Base-by-base conservation (phyloP, 1,284 basidiomycete genomes). In the Butyriboletus appendiculatus region DNA sequence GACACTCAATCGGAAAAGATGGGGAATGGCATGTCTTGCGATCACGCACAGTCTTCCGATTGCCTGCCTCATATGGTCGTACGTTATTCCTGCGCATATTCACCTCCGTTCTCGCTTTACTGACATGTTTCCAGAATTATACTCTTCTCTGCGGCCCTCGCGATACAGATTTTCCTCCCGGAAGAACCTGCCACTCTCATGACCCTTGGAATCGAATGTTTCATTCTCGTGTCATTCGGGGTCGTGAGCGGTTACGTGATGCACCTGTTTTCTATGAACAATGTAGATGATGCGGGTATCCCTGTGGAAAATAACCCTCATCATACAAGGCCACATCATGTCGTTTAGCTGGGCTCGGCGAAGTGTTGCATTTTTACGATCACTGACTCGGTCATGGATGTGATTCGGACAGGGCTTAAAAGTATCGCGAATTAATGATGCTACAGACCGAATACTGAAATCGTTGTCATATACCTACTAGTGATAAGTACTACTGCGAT, bases 11-110 rank as follows among this genome's bases (percentile, higher is more conserved):
- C 42, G 40, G 40, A 49, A 30, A 16, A 55, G 32, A 10, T 20
- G 16, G 0, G 62, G 61, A 9, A 59, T 63, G 46, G 35, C 45
- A 1, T 45, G 45, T 11, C 40, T 64, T 33, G 48, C 59, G 2
- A 51, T 57, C n/a, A 59, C 56, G 2, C 62, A 64, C 32, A 51
- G 59, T 40, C 50, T 64, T 15, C 62, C 59, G 0, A 48, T 55
- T 5, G 55, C 62, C 2, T 56, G 16, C 7, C 50, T 64, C 12
- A 9, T 55, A 26, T 63, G 59, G 62, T 62, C 59, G 59, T 60
- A 44, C 16, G 60, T 64, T 34, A n/a, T 22, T n/a, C 35, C 11
- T 1, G 2, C 28, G 6, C 26, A 10, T 28, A 5, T 9, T 35
- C 18, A 7, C 14, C 1, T 38, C 7, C 9, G 5, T 20, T 41